Evolutionary conservation across 2,329 filamentous ascomycete species (phyloP).

Genomic region (Xylariaceae sp.): DNA sequence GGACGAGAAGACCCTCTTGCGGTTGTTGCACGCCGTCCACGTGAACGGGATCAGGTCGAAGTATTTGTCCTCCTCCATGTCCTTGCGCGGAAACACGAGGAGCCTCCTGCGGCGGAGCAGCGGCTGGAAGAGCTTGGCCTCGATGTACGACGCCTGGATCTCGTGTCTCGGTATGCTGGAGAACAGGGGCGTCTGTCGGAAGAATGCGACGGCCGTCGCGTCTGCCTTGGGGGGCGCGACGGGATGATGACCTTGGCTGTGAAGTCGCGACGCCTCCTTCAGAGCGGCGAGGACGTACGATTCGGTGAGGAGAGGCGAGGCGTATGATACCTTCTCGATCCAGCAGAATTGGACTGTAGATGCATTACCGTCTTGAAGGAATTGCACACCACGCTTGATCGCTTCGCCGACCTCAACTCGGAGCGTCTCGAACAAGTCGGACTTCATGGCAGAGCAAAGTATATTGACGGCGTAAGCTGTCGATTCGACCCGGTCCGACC

Average conservation of each 20-base stretch:
- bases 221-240: not conserved
- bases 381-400: not conserved
- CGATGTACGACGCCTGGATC: conserved; percentile 9
- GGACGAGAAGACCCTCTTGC: conserved; percentile 4
- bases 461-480: not conserved
- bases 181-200: conserved; percentile 7
- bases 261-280: no score
- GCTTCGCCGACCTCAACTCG: not conserved
- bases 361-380: not conserved
- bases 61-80: conserved; percentile 16
- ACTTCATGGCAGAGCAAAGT: no score
- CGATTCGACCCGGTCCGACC: not conserved
- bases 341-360: not conserved
- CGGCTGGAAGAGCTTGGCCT: conserved; percentile 8
- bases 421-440: no score
- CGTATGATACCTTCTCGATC: not conserved
- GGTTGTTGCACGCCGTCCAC: conserved; percentile 16
- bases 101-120: conserved; percentile 10
- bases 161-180: conserved; percentile 6
- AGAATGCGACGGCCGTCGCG: not conserved
- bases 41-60: conserved; percentile 18
- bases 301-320: not conserved
- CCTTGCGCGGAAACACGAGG: conserved; percentile 11
- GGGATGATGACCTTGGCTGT: not conserved
- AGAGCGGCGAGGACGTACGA: not conserved